Evolutionary conservation across 2,329 filamentous ascomycete genomes (phyloP).

Genomic region (Neonectria ditissima): DNA sequence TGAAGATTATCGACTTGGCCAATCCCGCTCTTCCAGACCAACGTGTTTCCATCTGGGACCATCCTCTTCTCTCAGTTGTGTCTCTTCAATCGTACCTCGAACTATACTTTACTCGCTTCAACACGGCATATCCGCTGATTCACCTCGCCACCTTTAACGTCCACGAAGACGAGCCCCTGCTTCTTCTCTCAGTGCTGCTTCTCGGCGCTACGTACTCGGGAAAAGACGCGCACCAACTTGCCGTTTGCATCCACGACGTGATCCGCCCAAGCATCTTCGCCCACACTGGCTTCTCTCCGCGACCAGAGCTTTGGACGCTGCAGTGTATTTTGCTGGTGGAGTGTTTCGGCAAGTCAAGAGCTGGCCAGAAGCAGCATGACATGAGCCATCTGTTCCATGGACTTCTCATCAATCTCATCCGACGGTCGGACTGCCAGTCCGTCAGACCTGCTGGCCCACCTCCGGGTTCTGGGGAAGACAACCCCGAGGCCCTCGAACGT

Average conservation of each 20-base stretch:
- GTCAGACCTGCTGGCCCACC: constrained; percentile 43
- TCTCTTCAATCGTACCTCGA: constrained; percentile 68
- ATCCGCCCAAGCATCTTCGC: constrained; percentile 70
- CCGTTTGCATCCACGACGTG: constrained; percentile 71
- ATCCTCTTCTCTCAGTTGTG: constrained; percentile 62
- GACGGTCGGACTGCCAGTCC: constrained; percentile 52
- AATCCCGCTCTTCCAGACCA: constrained; percentile 60
- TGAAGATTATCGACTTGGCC: constrained; percentile 64
- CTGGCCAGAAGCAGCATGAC: constrained; percentile 72
- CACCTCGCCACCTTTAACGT: constrained; percentile 69
- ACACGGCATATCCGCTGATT: constrained; percentile 69
- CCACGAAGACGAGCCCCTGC: constrained; percentile 60
- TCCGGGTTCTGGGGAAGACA: constrained; percentile 42
- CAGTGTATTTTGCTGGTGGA: constrained; percentile 72
- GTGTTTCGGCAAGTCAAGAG: constrained; percentile 73
- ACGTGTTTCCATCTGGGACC: constrained; percentile 50
- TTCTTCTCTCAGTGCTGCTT: constrained; percentile 66
- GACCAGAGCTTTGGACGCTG: constrained; percentile 70
- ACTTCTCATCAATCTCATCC: constrained; percentile 53
- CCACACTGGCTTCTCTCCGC: constrained; percentile 66
- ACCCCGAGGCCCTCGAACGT: constrained; percentile 54
- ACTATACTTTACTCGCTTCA: constrained; percentile 71
- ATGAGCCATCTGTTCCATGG: constrained; percentile 68
- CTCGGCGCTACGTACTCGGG: constrained; percentile 72
- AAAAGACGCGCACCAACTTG: constrained; percentile 69